Evolutionary conservation across 2,329 filamentous ascomycete genomes (phyloP).

Genomic region (Lasiodiplodia hormozganensis): DNA sequence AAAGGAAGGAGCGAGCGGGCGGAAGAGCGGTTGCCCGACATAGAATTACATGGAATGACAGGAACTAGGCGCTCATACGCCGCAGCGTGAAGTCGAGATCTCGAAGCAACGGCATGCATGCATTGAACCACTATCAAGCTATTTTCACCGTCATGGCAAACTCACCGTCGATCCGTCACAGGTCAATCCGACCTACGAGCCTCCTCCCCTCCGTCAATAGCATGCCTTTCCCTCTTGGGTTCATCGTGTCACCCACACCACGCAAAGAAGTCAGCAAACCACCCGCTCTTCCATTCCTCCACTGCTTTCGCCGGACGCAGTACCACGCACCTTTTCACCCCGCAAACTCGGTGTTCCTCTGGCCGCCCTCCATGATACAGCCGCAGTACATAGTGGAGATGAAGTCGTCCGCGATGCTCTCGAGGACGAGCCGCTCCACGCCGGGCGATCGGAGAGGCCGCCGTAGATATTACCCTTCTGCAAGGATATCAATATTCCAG

Average conservation of each 20-base stretch:
- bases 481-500: conserved; percentile 10
- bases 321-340: conserved; percentile 7
- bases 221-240: conserved; percentile 15
- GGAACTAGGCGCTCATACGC: neutral
- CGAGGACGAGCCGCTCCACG: conserved; percentile 43
- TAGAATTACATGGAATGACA: too few relatives aligned
- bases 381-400: conserved; percentile 39
- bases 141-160: neutral
- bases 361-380: neutral
- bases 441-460: conserved; percentile 36
- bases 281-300: too few relatives aligned
- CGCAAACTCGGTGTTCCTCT: neutral
- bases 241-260: conserved; percentile 8
- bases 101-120: neutral
- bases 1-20: neutral
- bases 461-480: conserved; percentile 35
- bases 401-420: conserved; percentile 39
- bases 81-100: neutral
- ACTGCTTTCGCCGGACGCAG: neutral
- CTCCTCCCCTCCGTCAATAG: conserved; percentile 6
- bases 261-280: neutral
- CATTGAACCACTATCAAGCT: neutral
- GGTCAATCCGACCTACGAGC: neutral
- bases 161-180: neutral
- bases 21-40: neutral